Conservation (phyloP, 1,284 basidiomycete species). For the Pseudozyma sp. region DNA sequence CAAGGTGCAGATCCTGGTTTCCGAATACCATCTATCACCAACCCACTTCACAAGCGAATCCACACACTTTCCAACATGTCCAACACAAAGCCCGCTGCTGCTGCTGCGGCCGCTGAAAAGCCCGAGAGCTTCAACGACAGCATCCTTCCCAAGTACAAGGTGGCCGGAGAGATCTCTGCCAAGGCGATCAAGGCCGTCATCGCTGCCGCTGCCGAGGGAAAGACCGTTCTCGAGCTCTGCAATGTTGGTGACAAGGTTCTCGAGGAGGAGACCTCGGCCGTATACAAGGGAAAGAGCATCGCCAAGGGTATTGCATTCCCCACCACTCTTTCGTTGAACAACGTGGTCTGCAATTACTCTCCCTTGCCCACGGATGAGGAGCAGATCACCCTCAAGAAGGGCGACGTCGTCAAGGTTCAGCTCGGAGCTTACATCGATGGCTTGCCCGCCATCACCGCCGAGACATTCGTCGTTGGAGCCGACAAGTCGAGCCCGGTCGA, state of each 20-base stretch:
- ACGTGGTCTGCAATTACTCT: constrained; percentile 74
- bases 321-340: constrained; percentile 90
- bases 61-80: constrained; percentile 24
- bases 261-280: constrained; percentile 82
- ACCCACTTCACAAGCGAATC: neutral
- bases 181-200: constrained; percentile 81
- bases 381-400: constrained; percentile 76
- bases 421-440: constrained; percentile 96
- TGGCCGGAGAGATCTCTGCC: constrained; percentile 88
- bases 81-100: constrained; percentile 22
- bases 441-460: constrained; percentile 86
- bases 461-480: constrained; percentile 75
- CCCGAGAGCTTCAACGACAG: constrained; percentile 62
- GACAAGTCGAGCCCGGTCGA: constrained; percentile 83
- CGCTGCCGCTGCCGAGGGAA: constrained; percentile 74
- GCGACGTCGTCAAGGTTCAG: constrained; percentile 95
- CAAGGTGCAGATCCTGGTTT: neutral
- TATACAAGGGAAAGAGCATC: constrained; percentile 85
- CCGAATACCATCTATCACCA: constrained; percentile 9
- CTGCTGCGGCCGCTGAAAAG: constrained; percentile 28
- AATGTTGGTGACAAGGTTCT: constrained; percentile 91
- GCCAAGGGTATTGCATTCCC: constrained; percentile 91
- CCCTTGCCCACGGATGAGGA: constrained; percentile 75
- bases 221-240: constrained; percentile 89
- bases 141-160: constrained; percentile 73